These are phyloP conservation scores for Pyricularia pennisetigena DNA, from an alignment of 2,329 filamentous ascomycete genomes.

Conservation along the genomic window DNA sequence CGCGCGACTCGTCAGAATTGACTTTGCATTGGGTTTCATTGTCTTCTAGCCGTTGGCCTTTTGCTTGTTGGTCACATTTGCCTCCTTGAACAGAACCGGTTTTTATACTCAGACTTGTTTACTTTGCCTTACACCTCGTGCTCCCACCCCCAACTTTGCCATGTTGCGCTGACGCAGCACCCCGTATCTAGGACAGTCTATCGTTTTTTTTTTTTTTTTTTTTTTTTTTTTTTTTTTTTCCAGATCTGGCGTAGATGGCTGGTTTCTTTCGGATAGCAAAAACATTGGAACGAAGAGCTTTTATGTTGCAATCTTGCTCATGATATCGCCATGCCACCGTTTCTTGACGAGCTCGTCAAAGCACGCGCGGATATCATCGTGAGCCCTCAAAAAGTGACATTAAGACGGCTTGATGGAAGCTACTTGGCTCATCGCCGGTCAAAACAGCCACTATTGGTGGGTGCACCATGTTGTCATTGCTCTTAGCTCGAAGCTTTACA, in stretches of 20 bases:
- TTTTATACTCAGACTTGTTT: neutral
- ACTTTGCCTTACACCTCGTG: neutral
- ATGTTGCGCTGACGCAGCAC: neutral
- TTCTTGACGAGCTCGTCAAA: neutral
- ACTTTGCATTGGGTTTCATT: too few relatives aligned
- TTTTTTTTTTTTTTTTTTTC: too few relatives aligned
- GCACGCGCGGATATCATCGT: neutral
- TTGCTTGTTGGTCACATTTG: too few relatives aligned
- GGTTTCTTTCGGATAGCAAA: neutral
- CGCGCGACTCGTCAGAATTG: too few relatives aligned
- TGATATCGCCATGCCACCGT: neutral
- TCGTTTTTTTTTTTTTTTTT: neutral
- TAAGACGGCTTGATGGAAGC: neutral
- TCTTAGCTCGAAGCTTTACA: neutral
- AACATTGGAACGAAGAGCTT: neutral
- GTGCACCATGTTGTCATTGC: neutral
- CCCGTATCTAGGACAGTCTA: neutral
- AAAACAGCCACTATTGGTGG: neutral
- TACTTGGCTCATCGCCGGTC: neutral
- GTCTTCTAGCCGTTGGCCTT: too few relatives aligned
- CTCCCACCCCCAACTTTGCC: neutral
- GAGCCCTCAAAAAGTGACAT: too few relatives aligned
- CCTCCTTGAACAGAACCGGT: too few relatives aligned
- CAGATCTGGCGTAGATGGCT: neutral
- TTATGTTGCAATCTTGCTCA: neutral